phyloP scores from a whole-genome alignment of 495 filamentous ascomycete genomes.

The Letharia lupina region DNA sequence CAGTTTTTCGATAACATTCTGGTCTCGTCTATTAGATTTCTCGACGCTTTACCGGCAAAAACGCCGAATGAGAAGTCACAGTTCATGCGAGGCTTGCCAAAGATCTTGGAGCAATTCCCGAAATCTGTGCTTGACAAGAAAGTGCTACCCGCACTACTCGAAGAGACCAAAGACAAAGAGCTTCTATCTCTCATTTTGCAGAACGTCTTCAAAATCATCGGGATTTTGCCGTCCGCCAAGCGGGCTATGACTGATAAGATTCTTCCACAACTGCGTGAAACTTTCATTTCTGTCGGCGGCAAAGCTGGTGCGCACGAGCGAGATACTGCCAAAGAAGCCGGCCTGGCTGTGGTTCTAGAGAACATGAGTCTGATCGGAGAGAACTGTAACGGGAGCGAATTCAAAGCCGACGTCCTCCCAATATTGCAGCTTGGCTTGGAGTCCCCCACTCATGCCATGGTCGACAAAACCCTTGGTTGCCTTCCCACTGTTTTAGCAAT shows the following conservation, averaged over 20 bases:
- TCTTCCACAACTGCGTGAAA: constrained; percentile 72
- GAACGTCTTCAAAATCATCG: constrained; percentile 83
- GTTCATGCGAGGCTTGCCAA: constrained; percentile 81
- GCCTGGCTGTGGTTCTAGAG: constrained; percentile 79
- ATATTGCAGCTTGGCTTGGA: constrained; percentile 74
- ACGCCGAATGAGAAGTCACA: constrained; percentile 82
- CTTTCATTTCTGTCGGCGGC: constrained; percentile 53
- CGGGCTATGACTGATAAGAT: constrained; percentile 76
- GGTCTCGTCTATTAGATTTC: constrained; percentile 88
- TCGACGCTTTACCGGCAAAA: constrained; percentile 85
- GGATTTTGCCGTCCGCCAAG: constrained; percentile 62
- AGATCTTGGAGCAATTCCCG: constrained; percentile 83
- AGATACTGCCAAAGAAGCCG: constrained; percentile 78
- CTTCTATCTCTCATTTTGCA: constrained; percentile 74
- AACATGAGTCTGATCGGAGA: constrained; percentile 65
- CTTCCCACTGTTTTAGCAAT: constrained; percentile 67
- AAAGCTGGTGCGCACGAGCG: constrained; percentile 51
- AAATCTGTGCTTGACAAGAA: constrained; percentile 92
- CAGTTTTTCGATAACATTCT: constrained; percentile 94
- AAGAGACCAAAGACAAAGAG: constrained; percentile 87
- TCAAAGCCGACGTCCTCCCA: constrained; percentile 83
- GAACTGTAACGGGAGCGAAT: constrained; percentile 82
- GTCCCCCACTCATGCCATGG: constrained; percentile 76
- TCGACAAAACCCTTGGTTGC: constrained; percentile 71
- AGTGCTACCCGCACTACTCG: constrained; percentile 74